Base-by-base conservation (phyloP, 192 early-diverging fungal species). In the Rhizophlyctis rosea region DNA sequence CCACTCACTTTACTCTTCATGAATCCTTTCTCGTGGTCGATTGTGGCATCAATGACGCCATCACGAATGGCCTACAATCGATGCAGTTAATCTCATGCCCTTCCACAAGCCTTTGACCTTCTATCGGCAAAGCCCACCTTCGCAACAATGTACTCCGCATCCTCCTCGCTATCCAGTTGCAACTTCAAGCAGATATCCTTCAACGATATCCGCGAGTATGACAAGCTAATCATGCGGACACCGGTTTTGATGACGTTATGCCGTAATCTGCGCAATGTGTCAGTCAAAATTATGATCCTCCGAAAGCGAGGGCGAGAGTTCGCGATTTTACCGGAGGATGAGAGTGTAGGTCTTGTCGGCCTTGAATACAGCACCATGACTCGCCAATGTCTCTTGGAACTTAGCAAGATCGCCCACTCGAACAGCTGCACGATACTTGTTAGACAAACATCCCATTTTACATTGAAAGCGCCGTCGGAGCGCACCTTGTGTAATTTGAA, bases 161-260 rank as follows among this genome's bases (percentile, higher is more conserved):
- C 95, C 68, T 98, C 95, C 72, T 99, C 97, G 68, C 90, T 91
- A 71, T 99, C 95, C 71, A 99, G 70, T 62, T 96, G 93, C 53
- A 99, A 81, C 78, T 96, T 96, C 55, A 96, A 73, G 76, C 97
- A 98, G 49, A 98, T 94, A 69, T 99, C 97, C 13, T 90, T 78
- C 54, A 99, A 77, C 33, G 93, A 91, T 52, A 99, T 98, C 30
- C 90, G 86, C n/a, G 94, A 94, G 72, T 99, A 99, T 0, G 93
- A 90, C 54, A 95, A 61, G 71, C 87, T 90, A 70, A 99, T 96
- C 89, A 91, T 95, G 53, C 97, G 89, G 51, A 99, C 91, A 32
- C 95, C 97, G 11, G 97, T 90, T 81, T 97, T 98, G 83, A 99
- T 99, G 47, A 99, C 97, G 76, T 98, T 98, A 76, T 99, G 97